Evolutionary conservation across 805 yeast species (phyloP), one percentile per base, ranked within the genome.

Genomic region (Brettanomyces anomalus): DNA sequence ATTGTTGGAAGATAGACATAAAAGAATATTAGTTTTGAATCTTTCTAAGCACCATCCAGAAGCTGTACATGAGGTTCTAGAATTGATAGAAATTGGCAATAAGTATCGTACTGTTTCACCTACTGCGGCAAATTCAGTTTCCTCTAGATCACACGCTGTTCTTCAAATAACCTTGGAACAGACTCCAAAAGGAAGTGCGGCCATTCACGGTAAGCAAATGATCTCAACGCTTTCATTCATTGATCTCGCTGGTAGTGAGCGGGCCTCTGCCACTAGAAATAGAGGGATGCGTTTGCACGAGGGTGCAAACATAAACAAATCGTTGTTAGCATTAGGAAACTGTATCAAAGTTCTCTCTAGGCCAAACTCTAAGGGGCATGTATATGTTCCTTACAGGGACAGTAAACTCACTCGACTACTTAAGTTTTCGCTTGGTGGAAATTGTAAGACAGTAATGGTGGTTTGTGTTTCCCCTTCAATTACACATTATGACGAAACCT

Each of bases 381-480:
- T 32, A 7, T 96, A 88, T 64, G 76, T 90, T 10, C 97, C 97
- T 0, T 90, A 85, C 60, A 66, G 97, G 52, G 95, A 90, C 58
- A 86, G 95, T 6, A 89, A 89, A 54, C 68, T 90, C 42, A 90
- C 97, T 0, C 66, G 97, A 49, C 67, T 90, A 40, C 70, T 90
- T 43, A 87, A 89, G 57, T 87, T 85, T 56, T 88, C 96, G 0
- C 66, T 90, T 13, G 96, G 96, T 3, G 97, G 97, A 0, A 86
- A 87, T 57, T 90, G 97, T 62, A 83, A 85, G 57, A 90, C 97
- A 0, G 89, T 87, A 4, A 90, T 90, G 97, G 85, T 90, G 50
- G 97, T 88, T 2, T 90, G 97, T 62, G 75, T 90, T 3, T 81
- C 94, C 4, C 97, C 97, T 0, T 83, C 88, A 46, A 76, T 85